Percentiles rank a stretch among this genome's conserved stretches.
These are phyloP conservation scores for Cladosporium phlei DNA, from an alignment of 2,329 filamentous ascomycete species.

Conservation along the genomic window DNA sequence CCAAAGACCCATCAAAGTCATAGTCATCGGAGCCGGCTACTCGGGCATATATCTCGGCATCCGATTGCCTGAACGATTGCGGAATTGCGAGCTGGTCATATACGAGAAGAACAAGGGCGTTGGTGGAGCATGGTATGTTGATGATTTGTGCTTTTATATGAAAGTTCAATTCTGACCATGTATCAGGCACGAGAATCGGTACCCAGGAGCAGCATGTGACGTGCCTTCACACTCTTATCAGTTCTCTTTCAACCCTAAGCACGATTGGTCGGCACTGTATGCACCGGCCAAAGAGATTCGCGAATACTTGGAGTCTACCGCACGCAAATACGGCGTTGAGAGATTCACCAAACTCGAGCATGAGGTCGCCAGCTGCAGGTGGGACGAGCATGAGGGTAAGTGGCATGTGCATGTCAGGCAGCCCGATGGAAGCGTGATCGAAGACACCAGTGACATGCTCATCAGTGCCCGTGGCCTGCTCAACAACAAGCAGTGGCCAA, in stretches of 20 bases:
- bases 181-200: constrained; percentile 37
- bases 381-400: constrained; percentile 31
- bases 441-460: constrained; percentile 45
- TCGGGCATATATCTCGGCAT: constrained; percentile 43
- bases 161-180: constrained; percentile 23
- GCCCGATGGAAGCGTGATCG: constrained; percentile 19
- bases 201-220: constrained; percentile 42
- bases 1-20: constrained; percentile 38
- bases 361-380: constrained; percentile 32
- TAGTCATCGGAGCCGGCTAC: constrained; percentile 43
- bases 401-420: constrained; percentile 36
- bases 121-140: constrained; percentile 20
- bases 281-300: constrained; percentile 75
- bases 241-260: constrained; percentile 41
- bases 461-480: constrained; percentile 48
- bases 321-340: constrained; percentile 86
- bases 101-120: constrained; percentile 43
- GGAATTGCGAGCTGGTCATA: constrained; percentile 38
- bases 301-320: constrained; percentile 90
- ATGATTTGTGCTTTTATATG: neutral
- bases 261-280: constrained; percentile 39
- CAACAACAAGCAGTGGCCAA: constrained; percentile 50
- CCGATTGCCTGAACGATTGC: constrained; percentile 26
- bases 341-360: constrained; percentile 28
- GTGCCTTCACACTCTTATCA: constrained; percentile 41